A percentile compares a stretch with the other conserved stretches of the same genome.
phyloP scores from a whole-genome alignment of 257 asterid genomes.

The Jacaranda mimosifolia region DNA sequence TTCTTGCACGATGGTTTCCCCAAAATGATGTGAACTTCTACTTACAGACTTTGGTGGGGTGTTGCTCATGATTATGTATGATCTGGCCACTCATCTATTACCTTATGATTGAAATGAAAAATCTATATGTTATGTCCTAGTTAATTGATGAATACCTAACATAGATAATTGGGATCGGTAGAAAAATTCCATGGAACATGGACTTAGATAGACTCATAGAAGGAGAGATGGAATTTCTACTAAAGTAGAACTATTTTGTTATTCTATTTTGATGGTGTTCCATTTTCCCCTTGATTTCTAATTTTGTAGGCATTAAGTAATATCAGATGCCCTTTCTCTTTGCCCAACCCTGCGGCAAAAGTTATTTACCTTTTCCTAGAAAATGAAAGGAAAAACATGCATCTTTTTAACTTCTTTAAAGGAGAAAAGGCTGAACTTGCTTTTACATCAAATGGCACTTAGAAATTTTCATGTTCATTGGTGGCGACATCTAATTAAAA shows the following conservation, averaged over 20 bases:
- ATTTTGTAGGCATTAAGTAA: neutral
- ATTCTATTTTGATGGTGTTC: conserved; percentile 1
- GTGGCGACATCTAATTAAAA: neutral
- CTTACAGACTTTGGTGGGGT: neutral
- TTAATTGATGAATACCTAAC: neutral
- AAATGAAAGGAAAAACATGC: neutral
- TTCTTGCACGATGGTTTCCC: neutral
- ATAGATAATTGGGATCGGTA: neutral
- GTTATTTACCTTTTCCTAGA: neutral
- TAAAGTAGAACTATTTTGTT: neutral
- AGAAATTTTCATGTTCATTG: neutral
- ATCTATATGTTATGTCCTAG: neutral
- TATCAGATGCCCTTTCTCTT: conserved; percentile 10
- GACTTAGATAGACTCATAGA: no score
- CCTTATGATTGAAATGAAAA: neutral
- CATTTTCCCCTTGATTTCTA: conserved; percentile 8
- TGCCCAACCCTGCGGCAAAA: neutral
- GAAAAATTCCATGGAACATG: no score
- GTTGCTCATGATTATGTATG: neutral
- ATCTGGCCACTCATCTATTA: neutral
- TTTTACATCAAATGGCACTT: neutral
- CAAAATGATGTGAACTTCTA: neutral
- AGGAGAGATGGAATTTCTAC: no score
- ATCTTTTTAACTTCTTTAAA: neutral
- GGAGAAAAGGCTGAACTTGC: conserved; percentile 5